A percentile compares a stretch with the other conserved stretches of the same genome.
phyloP scores from a whole-genome alignment of 2,329 filamentous ascomycete genomes.

The Botrytis fabae region DNA sequence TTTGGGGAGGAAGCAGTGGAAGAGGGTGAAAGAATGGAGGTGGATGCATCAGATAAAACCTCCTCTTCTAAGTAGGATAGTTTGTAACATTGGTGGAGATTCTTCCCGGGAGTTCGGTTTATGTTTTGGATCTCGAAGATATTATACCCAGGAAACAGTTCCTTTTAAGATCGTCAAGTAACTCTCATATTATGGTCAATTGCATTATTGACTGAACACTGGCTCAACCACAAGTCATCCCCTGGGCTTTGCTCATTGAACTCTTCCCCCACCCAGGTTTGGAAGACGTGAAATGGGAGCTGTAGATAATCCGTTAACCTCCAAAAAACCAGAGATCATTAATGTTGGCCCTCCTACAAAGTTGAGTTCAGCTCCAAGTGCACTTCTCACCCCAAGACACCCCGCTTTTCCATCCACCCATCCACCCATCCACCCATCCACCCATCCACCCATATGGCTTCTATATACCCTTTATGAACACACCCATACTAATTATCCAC shows the following conservation, averaged over 20 bases:
- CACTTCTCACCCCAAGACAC: background rate
- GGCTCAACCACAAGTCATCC: background rate
- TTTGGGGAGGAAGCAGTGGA: constrained; percentile 44
- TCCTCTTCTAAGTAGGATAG: background rate
- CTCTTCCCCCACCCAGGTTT: background rate
- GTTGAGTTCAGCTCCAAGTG: background rate
- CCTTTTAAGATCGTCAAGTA: background rate
- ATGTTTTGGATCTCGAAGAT: constrained; percentile 4
- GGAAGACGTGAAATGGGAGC: background rate
- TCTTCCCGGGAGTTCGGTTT: constrained; percentile 3
- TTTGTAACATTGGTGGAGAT: background rate
- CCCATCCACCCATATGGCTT: background rate
- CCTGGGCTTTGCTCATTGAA: background rate
- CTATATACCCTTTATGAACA: background rate
- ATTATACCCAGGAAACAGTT: constrained; percentile 10
- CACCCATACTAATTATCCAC: background rate
- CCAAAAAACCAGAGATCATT: no score
- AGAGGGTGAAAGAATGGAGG: constrained; percentile 24
- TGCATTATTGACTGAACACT: background rate
- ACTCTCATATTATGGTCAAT: background rate
- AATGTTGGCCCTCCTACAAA: background rate
- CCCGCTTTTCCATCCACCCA: background rate
- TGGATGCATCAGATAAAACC: constrained; percentile 12
- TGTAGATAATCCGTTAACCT: background rate
- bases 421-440: background rate